Conservation (phyloP, 2,329 filamentous ascomycete species). For the Trichophyton simii region DNA sequence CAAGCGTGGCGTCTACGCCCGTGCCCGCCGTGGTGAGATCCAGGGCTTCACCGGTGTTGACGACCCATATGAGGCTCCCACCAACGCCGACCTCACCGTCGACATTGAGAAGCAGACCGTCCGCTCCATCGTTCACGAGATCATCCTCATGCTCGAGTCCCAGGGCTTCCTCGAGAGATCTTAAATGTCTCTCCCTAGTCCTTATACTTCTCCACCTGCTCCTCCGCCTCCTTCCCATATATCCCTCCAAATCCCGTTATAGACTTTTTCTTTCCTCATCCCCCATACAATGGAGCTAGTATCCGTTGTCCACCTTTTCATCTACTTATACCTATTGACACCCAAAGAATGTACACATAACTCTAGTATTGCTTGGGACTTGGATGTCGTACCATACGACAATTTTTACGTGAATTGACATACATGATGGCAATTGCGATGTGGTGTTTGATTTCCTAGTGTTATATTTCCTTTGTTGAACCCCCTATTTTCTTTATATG, state of each 20-base stretch:
- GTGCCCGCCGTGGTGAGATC: conserved; percentile 77
- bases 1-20: conserved; percentile 76
- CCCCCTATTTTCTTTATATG: background rate
- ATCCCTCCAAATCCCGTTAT: background rate
- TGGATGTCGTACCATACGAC: background rate
- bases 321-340: background rate
- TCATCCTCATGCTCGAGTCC: conserved; percentile 82
- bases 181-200: conserved; percentile 18
- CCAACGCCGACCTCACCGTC: conserved; percentile 71
- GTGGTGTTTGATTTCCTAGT: conserved; percentile 2
- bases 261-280: background rate
- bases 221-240: background rate
- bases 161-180: conserved; percentile 68
- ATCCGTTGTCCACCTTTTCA: background rate
- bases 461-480: background rate
- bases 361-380: background rate
- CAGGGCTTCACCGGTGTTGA: conserved; percentile 98
- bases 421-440: background rate
- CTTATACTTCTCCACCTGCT: background rate
- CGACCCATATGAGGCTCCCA: conserved; percentile 82
- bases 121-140: conserved; percentile 90
- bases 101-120: conserved; percentile 78
- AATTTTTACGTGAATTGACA: background rate
- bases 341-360: background rate
- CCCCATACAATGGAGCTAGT: background rate